These are phyloP conservation scores for Biscogniauxia mediterranea DNA, from an alignment of 2,329 filamentous ascomycete species.

Conservation along the genomic window DNA sequence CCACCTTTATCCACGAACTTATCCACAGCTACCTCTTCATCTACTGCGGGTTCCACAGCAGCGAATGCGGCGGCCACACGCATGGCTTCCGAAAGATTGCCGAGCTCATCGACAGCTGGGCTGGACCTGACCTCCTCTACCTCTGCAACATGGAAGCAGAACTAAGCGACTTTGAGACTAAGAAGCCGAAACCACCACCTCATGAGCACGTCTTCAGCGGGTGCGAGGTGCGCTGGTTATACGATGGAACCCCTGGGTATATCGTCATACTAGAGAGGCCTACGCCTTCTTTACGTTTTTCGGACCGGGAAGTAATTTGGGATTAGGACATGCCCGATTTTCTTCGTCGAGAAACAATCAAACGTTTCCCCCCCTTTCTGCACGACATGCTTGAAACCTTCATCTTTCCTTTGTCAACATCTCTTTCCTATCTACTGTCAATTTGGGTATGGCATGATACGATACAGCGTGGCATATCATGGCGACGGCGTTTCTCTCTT, in stretches of 20 bases:
- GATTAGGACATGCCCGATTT: conserved; percentile 9
- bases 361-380: not conserved
- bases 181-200: conserved; percentile 3
- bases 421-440: not conserved
- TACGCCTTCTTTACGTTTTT: conserved; percentile 24
- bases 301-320: conserved; percentile 27
- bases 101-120: conserved; percentile 59
- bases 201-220: conserved; percentile 20
- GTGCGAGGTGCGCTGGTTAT: conserved; percentile 24
- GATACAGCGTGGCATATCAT: not conserved
- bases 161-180: conserved; percentile 48
- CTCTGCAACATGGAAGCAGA: conserved; percentile 62
- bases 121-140: conserved; percentile 52
- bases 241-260: conserved; percentile 25
- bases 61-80: conserved; percentile 58
- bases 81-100: conserved; percentile 59
- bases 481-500: not conserved
- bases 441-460: not conserved
- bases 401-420: not conserved
- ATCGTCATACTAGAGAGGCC: conserved; percentile 21
- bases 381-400: not conserved
- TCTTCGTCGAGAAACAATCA: not conserved
- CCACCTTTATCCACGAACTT: conserved; percentile 65
- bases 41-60: conserved; percentile 56
- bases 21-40: conserved; percentile 68